A percentile compares a stretch with the other conserved stretches of the same genome.
Evolutionary conservation across 2,329 filamentous ascomycete genomes (phyloP).

Genomic region (Ceratocystis albifundus): DNA sequence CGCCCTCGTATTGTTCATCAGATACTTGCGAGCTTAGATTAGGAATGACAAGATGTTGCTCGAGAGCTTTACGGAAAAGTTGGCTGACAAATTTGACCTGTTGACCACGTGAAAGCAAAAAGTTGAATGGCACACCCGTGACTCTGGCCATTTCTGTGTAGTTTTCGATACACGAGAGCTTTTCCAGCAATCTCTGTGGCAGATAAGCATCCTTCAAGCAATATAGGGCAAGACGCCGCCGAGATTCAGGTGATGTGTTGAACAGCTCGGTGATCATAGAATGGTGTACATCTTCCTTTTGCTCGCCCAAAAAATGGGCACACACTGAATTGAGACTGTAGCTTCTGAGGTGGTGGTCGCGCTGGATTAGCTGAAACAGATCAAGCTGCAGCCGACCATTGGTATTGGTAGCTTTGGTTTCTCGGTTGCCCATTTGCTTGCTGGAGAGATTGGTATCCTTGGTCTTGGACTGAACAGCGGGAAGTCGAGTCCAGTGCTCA

Average conservation of each 20-base stretch:
- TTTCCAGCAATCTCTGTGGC: constrained; percentile 89
- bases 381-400: constrained; percentile 89
- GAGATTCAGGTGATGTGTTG: constrained; percentile 88
- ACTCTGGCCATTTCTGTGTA: constrained; percentile 99
- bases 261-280: constrained; percentile 98
- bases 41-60: constrained; percentile 88
- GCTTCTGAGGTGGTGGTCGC: constrained; percentile 88
- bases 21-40: constrained; percentile 60
- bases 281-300: constrained; percentile 97
- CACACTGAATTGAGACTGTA: constrained; percentile 96
- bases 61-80: constrained; percentile 84
- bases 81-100: constrained; percentile 98
- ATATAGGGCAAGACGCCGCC: constrained; percentile 83
- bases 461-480: constrained; percentile 55
- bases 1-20: constrained; percentile 92
- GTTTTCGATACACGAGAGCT: constrained; percentile 95
- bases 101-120: constrained; percentile 78
- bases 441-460: constrained; percentile 83
- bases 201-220: constrained; percentile 96
- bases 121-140: constrained; percentile 96
- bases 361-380: constrained; percentile 83
- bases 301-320: constrained; percentile 87
- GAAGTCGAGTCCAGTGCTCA: constrained; percentile 76
- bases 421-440: constrained; percentile 95
- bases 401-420: constrained; percentile 88